Evolutionary conservation across 1,284 basidiomycete species (phyloP).

Genomic region (Hemileia vastatrix): DNA sequence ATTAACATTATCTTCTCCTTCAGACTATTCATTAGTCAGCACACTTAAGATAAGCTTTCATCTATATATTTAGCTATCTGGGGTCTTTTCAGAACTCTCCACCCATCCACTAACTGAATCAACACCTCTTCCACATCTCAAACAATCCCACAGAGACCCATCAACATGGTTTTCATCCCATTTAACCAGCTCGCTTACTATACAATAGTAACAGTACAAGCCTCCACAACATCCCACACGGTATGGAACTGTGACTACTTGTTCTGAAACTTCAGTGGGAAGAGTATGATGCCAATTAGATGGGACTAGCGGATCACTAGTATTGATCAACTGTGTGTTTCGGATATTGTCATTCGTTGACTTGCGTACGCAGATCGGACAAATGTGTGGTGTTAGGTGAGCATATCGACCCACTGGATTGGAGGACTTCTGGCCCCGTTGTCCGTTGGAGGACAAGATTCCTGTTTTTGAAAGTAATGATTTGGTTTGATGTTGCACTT

Average conservation of each 20-base stretch:
- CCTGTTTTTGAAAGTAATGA: conserved; percentile 43
- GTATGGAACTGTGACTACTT: conserved; percentile 36
- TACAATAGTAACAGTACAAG: conserved; percentile 42
- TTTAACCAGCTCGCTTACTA: conserved; percentile 35
- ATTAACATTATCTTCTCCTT: no score
- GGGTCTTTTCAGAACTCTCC: no score
- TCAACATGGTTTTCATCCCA: conserved; percentile 33
- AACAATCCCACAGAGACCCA: conserved; percentile 39
- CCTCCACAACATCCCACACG: conserved; percentile 34
- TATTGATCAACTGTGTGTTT: not conserved
- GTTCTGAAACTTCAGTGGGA: conserved; percentile 21
- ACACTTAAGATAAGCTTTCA: no score
- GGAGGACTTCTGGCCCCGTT: conserved; percentile 23
- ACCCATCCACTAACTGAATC: conserved; percentile 9
- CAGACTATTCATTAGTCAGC: no score
- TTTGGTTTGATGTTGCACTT: conserved; percentile 50
- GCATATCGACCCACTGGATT: conserved; percentile 37
- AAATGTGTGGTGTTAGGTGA: conserved; percentile 42
- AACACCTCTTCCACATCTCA: conserved; percentile 33
- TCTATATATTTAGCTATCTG: no score
- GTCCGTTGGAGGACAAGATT: conserved; percentile 29
- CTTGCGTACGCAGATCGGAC: conserved; percentile 46
- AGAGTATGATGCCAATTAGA: not conserved
- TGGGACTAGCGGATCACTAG: not conserved
- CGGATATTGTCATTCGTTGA: conserved; percentile 4